Evolutionary conservation across 345 rosid genomes (phyloP).

Genomic region (Corchorus olitorius): DNA sequence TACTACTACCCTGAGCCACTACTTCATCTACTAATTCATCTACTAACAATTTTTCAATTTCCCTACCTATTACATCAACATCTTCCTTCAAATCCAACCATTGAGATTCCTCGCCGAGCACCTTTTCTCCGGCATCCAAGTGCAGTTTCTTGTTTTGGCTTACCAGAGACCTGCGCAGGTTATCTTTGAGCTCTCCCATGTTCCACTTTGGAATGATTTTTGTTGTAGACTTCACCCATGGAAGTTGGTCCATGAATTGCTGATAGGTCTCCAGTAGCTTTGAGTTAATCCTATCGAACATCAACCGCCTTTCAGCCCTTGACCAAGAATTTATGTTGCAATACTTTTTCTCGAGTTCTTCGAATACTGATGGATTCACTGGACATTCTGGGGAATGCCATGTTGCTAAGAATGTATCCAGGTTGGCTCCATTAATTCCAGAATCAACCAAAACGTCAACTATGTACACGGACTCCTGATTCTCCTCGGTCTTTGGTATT

Average conservation of each 20-base stretch:
- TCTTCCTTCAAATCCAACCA: constrained; percentile 67
- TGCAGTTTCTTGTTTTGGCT: constrained; percentile 39
- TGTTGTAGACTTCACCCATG: constrained; percentile 52
- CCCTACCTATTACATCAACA: constrained; percentile 64
- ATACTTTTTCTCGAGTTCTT: constrained; percentile 77
- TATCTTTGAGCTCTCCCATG: constrained; percentile 44
- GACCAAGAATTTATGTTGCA: constrained; percentile 35
- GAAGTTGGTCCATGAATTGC: constrained; percentile 49
- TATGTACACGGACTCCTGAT: constrained; percentile 57
- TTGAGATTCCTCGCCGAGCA: constrained; percentile 36
- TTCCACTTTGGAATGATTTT: constrained; percentile 40
- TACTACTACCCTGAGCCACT: constrained; percentile 29
- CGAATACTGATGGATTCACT: constrained; percentile 57
- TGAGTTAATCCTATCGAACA: constrained; percentile 64
- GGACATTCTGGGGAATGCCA: constrained; percentile 62
- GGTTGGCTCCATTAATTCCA: constrained; percentile 48
- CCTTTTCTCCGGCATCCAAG: constrained; percentile 42
- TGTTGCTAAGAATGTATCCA: constrained; percentile 43
- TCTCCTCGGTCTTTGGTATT: constrained; percentile 41
- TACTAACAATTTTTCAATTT: constrained; percentile 62
- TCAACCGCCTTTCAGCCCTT: constrained; percentile 66
- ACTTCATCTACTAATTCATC: constrained; percentile 67
- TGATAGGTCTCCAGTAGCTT: constrained; percentile 52
- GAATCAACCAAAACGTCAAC: constrained; percentile 51
- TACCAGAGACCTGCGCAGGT: constrained; percentile 41